Base-by-base conservation (phyloP, 2,329 filamentous ascomycete genomes). In the Botrytis paeoniae region DNA sequence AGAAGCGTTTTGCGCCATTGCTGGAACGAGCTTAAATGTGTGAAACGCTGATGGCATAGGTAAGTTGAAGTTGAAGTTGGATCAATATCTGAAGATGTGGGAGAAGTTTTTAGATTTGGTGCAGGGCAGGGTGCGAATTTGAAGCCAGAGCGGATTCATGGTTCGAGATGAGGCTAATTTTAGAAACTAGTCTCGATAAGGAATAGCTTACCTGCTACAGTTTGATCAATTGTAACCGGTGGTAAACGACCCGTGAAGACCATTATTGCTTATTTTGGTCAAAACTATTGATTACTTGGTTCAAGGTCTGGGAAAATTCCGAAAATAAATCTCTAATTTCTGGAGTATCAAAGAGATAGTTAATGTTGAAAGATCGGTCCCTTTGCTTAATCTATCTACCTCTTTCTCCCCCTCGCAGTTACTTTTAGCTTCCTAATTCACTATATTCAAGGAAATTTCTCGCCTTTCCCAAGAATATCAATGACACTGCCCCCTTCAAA, bases 21-120 rank as follows among this genome's bases (percentile, higher is more conserved):
- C 80, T 76, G 78, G 77, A 61, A 79, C 76, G 35, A 80, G 76
- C 75, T 80, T 80, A 69, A 80, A 80, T 54, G 79, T 80, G 71
- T 80, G 78, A 57, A 79, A 80, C 32, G 77, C 76, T 54, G 78
- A 77, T 75, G 76, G 76, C 79, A 73, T 73, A 63, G 25, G 65
- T 73, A 45, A 35, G 48, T 69, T 69, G 48, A 54, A 39, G 64
- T 66, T 66, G n/a, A 57, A 69, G 63, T 51, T 62, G 59, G 29
- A 41, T 29, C 29, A 35, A 45, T 37, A n/a, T n/a, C 14, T 41
- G 29, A 39, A n/a, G n/a, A 48, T n/a, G 39, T 57, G 65, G 51
- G 48, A 69, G 65, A 69, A 69, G 65, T 57, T 69, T 68, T 69
- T 39, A n/a, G 51, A 54, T 29, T 57, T 57, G 51, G 51, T 57